Conservation (phyloP, 2,329 filamentous ascomycete species). For the Xylariaceae sp. region DNA sequence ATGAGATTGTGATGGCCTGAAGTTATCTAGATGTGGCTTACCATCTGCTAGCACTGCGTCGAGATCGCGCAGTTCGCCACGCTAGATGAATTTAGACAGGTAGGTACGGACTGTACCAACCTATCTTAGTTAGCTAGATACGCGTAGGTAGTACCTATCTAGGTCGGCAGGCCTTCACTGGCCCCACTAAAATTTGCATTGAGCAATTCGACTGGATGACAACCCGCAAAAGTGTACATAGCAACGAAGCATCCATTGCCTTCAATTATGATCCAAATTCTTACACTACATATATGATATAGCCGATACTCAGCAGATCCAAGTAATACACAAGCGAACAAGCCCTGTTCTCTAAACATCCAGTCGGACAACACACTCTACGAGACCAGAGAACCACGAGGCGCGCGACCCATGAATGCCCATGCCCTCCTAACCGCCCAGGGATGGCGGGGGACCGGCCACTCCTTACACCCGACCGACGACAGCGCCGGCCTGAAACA, state of each 20-base stretch:
- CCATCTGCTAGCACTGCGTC: too few species aligned
- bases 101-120: neutral
- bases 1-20: too few species aligned
- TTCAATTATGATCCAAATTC: too few species aligned
- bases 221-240: too few species aligned
- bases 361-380: neutral
- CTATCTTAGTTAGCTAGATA: too few species aligned
- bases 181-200: constrained; percentile 20
- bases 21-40: too few species aligned
- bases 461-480: constrained; percentile 73
- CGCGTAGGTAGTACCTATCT: too few species aligned
- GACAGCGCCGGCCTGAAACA: constrained; percentile 72
- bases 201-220: neutral
- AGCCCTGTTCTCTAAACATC: neutral
- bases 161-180: too few species aligned
- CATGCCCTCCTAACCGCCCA: constrained; percentile 75
- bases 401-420: constrained; percentile 62
- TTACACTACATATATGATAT: neutral
- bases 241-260: too few species aligned
- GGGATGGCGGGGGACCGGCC: constrained; percentile 85
- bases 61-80: too few species aligned
- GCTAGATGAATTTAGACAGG: too few species aligned
- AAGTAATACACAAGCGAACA: neutral
- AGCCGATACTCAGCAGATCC: neutral
- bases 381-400: neutral